These are phyloP conservation scores for Ustilago sp. DNA, from an alignment of 1,284 basidiomycete species.

Conservation along the genomic window DNA sequence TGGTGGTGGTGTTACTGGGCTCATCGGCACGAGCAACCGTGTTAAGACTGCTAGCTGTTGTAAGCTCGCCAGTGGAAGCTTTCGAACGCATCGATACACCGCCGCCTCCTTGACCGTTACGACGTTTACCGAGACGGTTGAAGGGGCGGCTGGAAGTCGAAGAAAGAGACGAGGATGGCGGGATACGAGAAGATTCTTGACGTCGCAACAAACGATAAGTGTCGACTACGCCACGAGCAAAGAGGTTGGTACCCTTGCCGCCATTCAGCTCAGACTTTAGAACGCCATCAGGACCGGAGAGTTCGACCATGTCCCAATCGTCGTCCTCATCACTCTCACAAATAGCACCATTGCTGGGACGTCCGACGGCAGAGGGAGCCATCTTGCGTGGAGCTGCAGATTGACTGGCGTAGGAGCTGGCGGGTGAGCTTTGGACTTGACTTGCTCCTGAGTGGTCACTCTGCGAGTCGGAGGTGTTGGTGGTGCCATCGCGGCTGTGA, in stretches of 20 bases:
- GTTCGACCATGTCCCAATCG: conserved; percentile 68
- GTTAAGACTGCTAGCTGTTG: conserved; percentile 35
- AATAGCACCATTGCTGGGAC: conserved; percentile 52
- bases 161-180: conserved; percentile 40
- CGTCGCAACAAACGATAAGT: conserved; percentile 72
- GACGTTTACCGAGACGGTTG: conserved; percentile 53
- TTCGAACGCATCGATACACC: conserved; percentile 33
- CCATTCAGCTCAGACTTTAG: conserved; percentile 66
- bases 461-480: conserved; percentile 47
- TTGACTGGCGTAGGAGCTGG: conserved; percentile 43
- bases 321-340: conserved; percentile 56
- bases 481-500: conserved; percentile 43
- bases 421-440: conserved; percentile 45
- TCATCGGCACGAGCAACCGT: conserved; percentile 15
- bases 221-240: conserved; percentile 68
- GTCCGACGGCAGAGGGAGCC: conserved; percentile 45
- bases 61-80: conserved; percentile 33
- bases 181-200: conserved; percentile 62
- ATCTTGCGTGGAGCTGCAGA: conserved; percentile 29
- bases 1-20: neutral
- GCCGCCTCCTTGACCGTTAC: conserved; percentile 33
- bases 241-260: conserved; percentile 66
- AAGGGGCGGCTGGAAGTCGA: conserved; percentile 49
- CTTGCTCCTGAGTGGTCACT: conserved; percentile 45
- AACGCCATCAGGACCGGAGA: conserved; percentile 46